phyloP scores from a whole-genome alignment of 164 flowering plant genomes.

The Platanus orientalis region DNA sequence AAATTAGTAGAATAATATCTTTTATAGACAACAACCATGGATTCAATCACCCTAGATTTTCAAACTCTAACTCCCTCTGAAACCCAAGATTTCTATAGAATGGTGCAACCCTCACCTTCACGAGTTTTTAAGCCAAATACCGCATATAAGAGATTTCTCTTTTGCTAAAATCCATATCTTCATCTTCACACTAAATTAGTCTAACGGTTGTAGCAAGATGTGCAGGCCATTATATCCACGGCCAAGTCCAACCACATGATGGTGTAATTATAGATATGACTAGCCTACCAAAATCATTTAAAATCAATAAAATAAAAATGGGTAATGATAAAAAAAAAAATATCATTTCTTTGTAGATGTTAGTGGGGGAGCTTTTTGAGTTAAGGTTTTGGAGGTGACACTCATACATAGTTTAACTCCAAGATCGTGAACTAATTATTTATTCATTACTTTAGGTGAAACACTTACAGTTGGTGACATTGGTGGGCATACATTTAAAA shows the following conservation, averaged over 20 bases:
- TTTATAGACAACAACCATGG: background rate
- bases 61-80: conserved; percentile 6
- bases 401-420: conserved; percentile 10
- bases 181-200: background rate
- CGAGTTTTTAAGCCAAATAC: conserved; percentile 3
- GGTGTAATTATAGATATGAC: conserved; percentile 10
- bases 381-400: conserved; percentile 13
- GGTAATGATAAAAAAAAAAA: background rate
- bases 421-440: conserved; percentile 15
- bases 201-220: conserved; percentile 13
- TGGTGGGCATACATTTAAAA: conserved; percentile 14
- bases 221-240: conserved; percentile 9
- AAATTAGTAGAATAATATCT: too few species aligned
- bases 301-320: background rate
- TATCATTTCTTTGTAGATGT: conserved; percentile 9
- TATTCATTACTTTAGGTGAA: conserved; percentile 10
- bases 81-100: conserved; percentile 6
- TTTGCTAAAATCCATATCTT: conserved; percentile 5
- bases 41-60: conserved; percentile 4
- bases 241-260: conserved; percentile 12
- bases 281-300: background rate
- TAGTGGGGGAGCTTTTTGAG: conserved; percentile 14
- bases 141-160: conserved; percentile 11
- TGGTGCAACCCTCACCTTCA: background rate
- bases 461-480: conserved; percentile 16